A percentile compares a stretch with the other conserved stretches of the same genome.
phyloP scores from a whole-genome alignment of 495 filamentous ascomycete species.

The Glutinoglossum americanum region DNA sequence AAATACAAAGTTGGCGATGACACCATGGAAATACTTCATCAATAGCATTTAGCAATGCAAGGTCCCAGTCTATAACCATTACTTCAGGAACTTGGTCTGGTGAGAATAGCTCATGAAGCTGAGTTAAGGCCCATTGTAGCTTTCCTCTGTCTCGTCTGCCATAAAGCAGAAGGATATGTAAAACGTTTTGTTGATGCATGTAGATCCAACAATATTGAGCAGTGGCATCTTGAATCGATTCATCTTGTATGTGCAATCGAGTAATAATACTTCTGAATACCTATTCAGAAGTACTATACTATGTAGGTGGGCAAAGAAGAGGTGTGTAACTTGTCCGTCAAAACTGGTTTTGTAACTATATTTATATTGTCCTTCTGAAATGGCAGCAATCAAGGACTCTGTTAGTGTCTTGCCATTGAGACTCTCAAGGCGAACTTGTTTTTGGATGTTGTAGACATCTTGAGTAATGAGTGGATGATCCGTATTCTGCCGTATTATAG shows the following conservation, averaged over 20 bases:
- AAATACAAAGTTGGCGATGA: not conserved
- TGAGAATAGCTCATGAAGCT: not conserved
- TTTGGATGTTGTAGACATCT: conserved; percentile 1
- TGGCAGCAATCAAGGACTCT: not conserved
- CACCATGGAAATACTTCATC: not conserved
- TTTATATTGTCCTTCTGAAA: not conserved
- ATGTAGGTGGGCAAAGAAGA: not conserved
- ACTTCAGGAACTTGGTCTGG: not conserved
- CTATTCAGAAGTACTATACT: not conserved
- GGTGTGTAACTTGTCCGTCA: not conserved
- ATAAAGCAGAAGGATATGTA: conserved; percentile 6
- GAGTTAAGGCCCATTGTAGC: not conserved
- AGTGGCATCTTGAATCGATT: conserved; percentile 11
- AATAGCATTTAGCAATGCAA: not conserved
- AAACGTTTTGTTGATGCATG: conserved; percentile 6
- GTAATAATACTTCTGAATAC: conserved; percentile 7
- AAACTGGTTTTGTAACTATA: not conserved
- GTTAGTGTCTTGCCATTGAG: not conserved
- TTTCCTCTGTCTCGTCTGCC: conserved; percentile 2
- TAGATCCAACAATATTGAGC: conserved; percentile 7
- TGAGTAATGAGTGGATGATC: not conserved
- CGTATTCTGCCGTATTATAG: not conserved
- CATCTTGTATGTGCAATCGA: conserved; percentile 8
- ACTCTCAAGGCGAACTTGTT: not conserved
- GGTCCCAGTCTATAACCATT: not conserved